phyloP scores from a whole-genome alignment of 345 rosid species.

The Dipteronia dyeriana region DNA sequence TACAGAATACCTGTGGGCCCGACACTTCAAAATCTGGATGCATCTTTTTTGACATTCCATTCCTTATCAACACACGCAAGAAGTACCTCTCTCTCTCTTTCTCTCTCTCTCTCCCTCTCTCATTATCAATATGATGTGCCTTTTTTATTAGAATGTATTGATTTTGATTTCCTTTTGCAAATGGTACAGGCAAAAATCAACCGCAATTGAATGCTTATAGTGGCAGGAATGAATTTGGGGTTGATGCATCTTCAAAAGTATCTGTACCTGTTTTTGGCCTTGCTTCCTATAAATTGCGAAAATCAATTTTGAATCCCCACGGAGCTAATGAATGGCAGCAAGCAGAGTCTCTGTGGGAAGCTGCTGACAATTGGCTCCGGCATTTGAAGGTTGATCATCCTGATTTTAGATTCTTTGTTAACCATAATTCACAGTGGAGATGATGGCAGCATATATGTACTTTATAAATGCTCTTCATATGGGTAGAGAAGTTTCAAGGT shows the following conservation, averaged over 20 bases:
- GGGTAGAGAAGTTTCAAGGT: constrained; percentile 13
- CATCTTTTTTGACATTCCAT: constrained; percentile 85
- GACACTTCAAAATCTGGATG: constrained; percentile 71
- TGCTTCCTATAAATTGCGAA: constrained; percentile 67
- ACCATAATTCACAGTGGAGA: constrained; percentile 46
- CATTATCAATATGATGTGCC: neutral
- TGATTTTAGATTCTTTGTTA: constrained; percentile 55
- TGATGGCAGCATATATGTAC: constrained; percentile 21
- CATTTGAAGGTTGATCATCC: constrained; percentile 48
- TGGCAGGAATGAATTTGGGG: constrained; percentile 37
- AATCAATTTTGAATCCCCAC: constrained; percentile 54
- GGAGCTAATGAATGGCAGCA: constrained; percentile 46
- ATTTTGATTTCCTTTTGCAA: constrained; percentile 8
- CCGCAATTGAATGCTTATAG: constrained; percentile 25
- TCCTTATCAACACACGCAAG: constrained; percentile 51
- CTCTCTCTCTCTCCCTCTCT: constrained; percentile 13
- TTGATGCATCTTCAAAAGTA: constrained; percentile 40
- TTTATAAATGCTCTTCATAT: neutral
- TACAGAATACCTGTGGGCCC: constrained; percentile 84
- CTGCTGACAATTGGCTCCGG: constrained; percentile 55
- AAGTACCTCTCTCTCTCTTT: constrained; percentile 41
- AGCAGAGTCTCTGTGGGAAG: constrained; percentile 38
- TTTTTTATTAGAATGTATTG: neutral
- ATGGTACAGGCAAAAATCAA: constrained; percentile 41
- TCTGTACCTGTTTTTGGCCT: constrained; percentile 68